These are phyloP conservation scores for Suillus paluster DNA, from an alignment of 768 basidiomycete species.

Conservation along the genomic window DNA sequence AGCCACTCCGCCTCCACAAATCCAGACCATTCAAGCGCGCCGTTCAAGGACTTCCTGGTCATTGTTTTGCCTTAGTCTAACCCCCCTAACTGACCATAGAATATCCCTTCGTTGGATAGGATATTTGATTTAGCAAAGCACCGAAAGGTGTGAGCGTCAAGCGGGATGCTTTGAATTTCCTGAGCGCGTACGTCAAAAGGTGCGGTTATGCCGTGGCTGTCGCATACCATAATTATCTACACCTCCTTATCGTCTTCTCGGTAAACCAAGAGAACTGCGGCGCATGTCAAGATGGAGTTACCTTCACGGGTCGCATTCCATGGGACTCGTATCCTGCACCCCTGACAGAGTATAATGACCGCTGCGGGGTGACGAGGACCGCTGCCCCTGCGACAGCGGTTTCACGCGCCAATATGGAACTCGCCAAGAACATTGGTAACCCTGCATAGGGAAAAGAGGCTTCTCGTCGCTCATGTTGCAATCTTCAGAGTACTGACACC, in stretches of 20 bases:
- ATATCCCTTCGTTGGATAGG: conserved; percentile 70
- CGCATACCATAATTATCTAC: too few species aligned
- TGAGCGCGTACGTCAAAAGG: too few species aligned
- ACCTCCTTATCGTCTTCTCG: too few species aligned
- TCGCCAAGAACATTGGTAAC: not conserved
- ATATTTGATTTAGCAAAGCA: conserved; percentile 61
- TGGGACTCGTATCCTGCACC: not conserved
- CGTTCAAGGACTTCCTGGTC: conserved; percentile 92
- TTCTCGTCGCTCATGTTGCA: too few species aligned
- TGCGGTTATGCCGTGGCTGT: too few species aligned
- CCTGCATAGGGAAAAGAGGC: not conserved
- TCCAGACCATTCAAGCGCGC: conserved; percentile 86
- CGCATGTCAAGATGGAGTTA: not conserved
- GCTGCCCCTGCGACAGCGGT: not conserved
- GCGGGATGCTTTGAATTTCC: not conserved
- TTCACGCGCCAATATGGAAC: not conserved
- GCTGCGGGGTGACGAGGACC: not conserved
- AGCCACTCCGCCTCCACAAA: conserved; percentile 50
- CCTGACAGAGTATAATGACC: not conserved
- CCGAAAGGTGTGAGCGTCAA: conserved; percentile 42
- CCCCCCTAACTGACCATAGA: too few species aligned
- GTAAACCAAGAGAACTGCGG: not conserved
- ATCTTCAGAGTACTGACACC: not conserved
- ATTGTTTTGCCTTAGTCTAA: conserved; percentile 92
- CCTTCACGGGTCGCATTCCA: not conserved